Evolutionary conservation across 192 early-diverging fungal genomes (phyloP), one percentile per base, ranked within the genome.

Genomic region (Podila verticillata): DNA sequence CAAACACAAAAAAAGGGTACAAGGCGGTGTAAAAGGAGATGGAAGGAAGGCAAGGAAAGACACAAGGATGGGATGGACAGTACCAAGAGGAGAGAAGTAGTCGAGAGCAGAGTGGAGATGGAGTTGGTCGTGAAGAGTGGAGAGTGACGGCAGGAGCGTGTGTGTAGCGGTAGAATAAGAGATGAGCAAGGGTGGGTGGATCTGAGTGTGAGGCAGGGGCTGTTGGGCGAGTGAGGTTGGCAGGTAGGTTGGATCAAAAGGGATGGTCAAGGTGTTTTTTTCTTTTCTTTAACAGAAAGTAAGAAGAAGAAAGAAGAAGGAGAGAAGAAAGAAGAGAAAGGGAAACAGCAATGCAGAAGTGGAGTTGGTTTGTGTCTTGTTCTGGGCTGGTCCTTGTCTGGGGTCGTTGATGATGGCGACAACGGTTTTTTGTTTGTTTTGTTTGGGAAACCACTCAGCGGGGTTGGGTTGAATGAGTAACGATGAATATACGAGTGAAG

Each of bases 111-210:
- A 59, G 57, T 12, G 15, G 0, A 31, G 29, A 2, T 5, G 8
- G 12, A n/a, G n/a, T n/a, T n/a, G 36, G 36, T 39, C 51, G 51
- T 29, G 57, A 59, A 59, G 57, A 10, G 26, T 32, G 29, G 26
- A 2, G 34, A 30, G 56, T 22, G n/a, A n/a, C 13, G 64, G 62
- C 35, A 32, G 9, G n/a, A n/a, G 24, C 9, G 28, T 20, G 54
- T 62, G 60, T 39, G 20, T 19, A 60, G 31, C 12, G 15, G 35
- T 19, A 4, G 56, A 54, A 36, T 31, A 24, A 20, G 20, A 31
- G 47, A 49, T 47, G n/a, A n/a, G 39, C 20, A 29, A 28, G 44
- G 36, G 63, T 10, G 4, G 63, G n/a, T 65, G 63, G 30, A 65
- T 26, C 2, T 30, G 47, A 5, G 0, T 19, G 8, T 66, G 31